Conservation (phyloP, 768 basidiomycete genomes). For the Mrakia frigida region DNA sequence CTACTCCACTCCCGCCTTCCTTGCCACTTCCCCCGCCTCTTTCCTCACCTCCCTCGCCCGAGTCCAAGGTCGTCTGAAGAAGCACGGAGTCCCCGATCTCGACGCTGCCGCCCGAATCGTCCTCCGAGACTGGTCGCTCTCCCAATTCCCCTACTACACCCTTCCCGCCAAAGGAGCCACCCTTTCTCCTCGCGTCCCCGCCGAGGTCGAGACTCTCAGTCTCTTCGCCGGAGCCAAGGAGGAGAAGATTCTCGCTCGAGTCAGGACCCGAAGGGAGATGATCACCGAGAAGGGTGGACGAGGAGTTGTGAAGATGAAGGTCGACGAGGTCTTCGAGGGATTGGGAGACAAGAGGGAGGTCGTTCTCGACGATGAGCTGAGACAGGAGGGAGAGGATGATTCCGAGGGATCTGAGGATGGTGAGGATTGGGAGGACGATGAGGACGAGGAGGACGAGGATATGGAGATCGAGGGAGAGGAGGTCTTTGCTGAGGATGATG, state of each 20-base stretch:
- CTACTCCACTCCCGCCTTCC: conserved; percentile 76
- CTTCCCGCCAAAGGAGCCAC: conserved; percentile 48
- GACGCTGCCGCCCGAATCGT: conserved; percentile 69
- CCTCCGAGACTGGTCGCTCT: conserved; percentile 76
- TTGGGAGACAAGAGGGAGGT: conserved; percentile 48
- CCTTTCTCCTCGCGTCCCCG: conserved; percentile 24
- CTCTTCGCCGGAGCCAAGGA: conserved; percentile 54
- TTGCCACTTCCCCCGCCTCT: conserved; percentile 59
- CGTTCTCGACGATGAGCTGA: conserved; percentile 43
- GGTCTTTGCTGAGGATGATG: conserved; percentile 44
- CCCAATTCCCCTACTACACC: conserved; percentile 68
- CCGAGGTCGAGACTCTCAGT: conserved; percentile 39
- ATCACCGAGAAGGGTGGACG: conserved; percentile 53
- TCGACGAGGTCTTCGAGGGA: conserved; percentile 40
- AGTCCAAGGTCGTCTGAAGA: conserved; percentile 67
- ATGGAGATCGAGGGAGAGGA: conserved; percentile 44
- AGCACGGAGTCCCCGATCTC: conserved; percentile 69
- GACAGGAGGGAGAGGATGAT: conserved; percentile 34
- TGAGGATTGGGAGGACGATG: conserved; percentile 44
- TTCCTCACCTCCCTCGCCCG: conserved; percentile 76
- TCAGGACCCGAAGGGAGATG: conserved; percentile 58
- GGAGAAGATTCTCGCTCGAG: conserved; percentile 50
- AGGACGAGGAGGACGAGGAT: conserved; percentile 37
- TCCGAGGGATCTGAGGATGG: conserved; percentile 47
- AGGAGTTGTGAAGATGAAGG: conserved; percentile 57